Percentiles rank a stretch among this genome's conserved stretches.
These are phyloP conservation scores for Trichoderma sp. DNA, from an alignment of 2,329 filamentous ascomycete species.

Conservation along the genomic window DNA sequence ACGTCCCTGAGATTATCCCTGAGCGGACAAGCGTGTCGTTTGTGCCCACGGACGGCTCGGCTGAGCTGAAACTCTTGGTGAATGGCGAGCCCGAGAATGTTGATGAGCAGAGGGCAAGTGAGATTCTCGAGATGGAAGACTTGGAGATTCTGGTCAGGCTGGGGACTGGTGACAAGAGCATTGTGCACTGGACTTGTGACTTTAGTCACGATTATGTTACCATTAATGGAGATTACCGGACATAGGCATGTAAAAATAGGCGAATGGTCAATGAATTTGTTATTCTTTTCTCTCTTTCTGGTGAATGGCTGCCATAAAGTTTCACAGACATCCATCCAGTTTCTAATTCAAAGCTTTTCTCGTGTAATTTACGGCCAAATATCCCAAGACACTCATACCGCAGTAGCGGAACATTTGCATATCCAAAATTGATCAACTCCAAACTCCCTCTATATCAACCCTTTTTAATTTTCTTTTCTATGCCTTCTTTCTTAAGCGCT, in stretches of 20 bases:
- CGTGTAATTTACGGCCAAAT: neutral
- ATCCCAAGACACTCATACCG: neutral
- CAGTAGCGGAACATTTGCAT: neutral
- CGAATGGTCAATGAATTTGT: neutral
- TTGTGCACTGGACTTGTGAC: constrained; percentile 83
- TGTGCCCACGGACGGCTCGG: constrained; percentile 74
- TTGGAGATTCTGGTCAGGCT: constrained; percentile 77
- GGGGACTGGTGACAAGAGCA: constrained; percentile 69
- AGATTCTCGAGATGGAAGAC: constrained; percentile 78
- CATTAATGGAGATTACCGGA: constrained; percentile 71
- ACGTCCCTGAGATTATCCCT: constrained; percentile 67
- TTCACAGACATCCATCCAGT: neutral
- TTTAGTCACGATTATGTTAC: constrained; percentile 80
- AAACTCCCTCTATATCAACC: constrained; percentile 14
- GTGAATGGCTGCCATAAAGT: neutral
- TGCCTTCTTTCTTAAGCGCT: constrained; percentile 51
- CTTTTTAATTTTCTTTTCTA: constrained; percentile 10
- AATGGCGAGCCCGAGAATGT: constrained; percentile 80
- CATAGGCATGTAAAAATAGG: constrained; percentile 42
- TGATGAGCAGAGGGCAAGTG: constrained; percentile 73
- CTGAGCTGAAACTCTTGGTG: constrained; percentile 75
- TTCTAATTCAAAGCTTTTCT: constrained; percentile 1
- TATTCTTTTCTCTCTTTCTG: neutral
- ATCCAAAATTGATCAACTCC: constrained; percentile 19
- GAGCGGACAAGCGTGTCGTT: constrained; percentile 78